Evolutionary conservation across 2,329 filamentous ascomycete genomes (phyloP).

Genomic region (Pestalotiopsis sp.): DNA sequence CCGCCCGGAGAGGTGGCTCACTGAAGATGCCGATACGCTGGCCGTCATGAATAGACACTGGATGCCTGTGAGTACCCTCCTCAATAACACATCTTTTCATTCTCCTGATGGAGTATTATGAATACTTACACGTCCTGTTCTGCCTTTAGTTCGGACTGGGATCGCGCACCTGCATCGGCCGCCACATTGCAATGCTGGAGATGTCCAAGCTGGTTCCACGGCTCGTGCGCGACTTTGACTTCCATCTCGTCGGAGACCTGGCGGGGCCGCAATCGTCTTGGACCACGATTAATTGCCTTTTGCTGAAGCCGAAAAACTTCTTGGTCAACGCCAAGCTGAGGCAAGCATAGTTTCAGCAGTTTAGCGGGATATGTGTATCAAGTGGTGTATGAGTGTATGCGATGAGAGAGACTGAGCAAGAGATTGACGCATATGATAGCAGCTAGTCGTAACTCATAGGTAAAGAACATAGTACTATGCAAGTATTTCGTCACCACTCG

Average conservation of each 20-base stretch:
- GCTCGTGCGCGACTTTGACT: constrained; percentile 37
- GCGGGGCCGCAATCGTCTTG: neutral
- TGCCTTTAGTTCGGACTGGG: constrained; percentile 40
- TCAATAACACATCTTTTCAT: neutral
- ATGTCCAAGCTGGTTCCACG: constrained; percentile 45
- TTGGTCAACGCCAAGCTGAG: constrained; percentile 3
- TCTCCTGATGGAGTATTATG: neutral
- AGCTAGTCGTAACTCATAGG: too few relatives aligned
- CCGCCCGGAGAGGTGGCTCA: constrained; percentile 45
- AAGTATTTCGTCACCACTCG: too few relatives aligned
- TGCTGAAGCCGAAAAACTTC: constrained; percentile 11
- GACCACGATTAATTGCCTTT: constrained; percentile 2
- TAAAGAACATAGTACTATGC: too few relatives aligned
- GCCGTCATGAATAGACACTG: constrained; percentile 32
- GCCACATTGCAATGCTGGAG: constrained; percentile 47
- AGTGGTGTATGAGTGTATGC: too few relatives aligned
- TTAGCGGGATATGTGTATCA: too few relatives aligned
- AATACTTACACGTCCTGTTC: neutral
- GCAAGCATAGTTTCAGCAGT: neutral
- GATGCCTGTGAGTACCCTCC: constrained; percentile 34
- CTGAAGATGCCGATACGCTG: constrained; percentile 24
- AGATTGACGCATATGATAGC: too few relatives aligned
- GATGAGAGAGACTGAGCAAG: too few relatives aligned
- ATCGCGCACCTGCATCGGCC: constrained; percentile 45
- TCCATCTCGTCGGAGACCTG: constrained; percentile 25